These are phyloP conservation scores for Agapanthus africanus DNA, from an alignment of 106 monocot genomes.

Conservation along the genomic window DNA sequence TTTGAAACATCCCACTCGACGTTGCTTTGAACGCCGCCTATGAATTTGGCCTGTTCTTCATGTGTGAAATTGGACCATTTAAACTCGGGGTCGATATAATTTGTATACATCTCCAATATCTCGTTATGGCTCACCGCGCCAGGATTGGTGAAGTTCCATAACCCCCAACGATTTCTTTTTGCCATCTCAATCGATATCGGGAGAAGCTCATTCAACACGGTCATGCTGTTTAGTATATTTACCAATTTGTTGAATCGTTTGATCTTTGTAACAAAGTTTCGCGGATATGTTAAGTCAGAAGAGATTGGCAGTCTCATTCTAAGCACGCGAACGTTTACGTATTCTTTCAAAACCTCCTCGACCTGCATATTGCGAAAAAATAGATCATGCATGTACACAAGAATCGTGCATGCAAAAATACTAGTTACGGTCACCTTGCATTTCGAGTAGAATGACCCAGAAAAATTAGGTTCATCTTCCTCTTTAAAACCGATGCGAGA, in stretches of 20 bases:
- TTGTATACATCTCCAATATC: conserved; percentile 27
- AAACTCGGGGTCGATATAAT: conserved; percentile 19
- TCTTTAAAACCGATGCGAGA: conserved; percentile 30
- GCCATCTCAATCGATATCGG: conserved; percentile 31
- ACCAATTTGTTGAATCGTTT: conserved; percentile 24
- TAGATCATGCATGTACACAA: not conserved
- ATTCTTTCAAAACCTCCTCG: conserved; percentile 27
- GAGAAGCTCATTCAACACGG: conserved; percentile 26
- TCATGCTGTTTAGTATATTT: conserved; percentile 33
- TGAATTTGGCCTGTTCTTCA: conserved; percentile 28
- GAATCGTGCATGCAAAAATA: too few relatives aligned
- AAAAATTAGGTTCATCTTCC: conserved; percentile 25
- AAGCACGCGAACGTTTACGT: conserved; percentile 21
- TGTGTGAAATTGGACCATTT: conserved; percentile 21
- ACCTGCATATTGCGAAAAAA: conserved; percentile 28
- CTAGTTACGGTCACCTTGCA: conserved; percentile 23
- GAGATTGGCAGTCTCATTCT: conserved; percentile 28
- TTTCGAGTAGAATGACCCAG: conserved; percentile 29
- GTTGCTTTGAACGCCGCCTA: conserved; percentile 24
- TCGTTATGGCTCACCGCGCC: conserved; percentile 29
- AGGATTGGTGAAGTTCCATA: conserved; percentile 35
- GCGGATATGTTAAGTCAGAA: conserved; percentile 22
- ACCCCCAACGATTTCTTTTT: conserved; percentile 20
- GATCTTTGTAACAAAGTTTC: conserved; percentile 31
- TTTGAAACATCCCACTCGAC: conserved; percentile 26